phyloP scores from a whole-genome alignment of 1,139 yeast species.

The Nakaseomyces nivariensis region DNA sequence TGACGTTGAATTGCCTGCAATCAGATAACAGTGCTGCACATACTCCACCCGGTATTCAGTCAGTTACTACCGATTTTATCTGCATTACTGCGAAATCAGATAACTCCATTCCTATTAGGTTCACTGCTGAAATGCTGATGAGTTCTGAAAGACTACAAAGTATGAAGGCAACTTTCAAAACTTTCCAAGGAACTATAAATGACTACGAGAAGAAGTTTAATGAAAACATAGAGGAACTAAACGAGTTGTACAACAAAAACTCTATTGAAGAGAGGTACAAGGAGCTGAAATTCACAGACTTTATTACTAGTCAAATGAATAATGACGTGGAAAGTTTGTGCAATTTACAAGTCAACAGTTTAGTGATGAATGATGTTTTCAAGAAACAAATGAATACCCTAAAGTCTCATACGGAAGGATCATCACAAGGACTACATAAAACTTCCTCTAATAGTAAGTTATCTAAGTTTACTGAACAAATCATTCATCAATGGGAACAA shows the following conservation, averaged over 20 bases:
- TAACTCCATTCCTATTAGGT: conserved; percentile 27
- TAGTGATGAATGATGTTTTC: conserved; percentile 15
- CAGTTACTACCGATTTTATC: conserved; percentile 17
- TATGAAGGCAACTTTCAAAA: conserved; percentile 9
- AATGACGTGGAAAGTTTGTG: conserved; percentile 21
- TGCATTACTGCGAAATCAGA: conserved; percentile 25
- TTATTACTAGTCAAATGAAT: conserved; percentile 13
- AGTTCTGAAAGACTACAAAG: conserved; percentile 11
- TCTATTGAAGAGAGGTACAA: conserved; percentile 9
- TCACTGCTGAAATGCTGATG: conserved; percentile 22
- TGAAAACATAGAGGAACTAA: conserved; percentile 10
- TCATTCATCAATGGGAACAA: conserved; percentile 11
- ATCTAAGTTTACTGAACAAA: conserved; percentile 11
- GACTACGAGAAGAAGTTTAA: conserved; percentile 11
- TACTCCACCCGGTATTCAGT: conserved; percentile 20
- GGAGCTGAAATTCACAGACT: conserved; percentile 17
- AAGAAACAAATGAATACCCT: conserved; percentile 18
- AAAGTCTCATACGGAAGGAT: conserved; percentile 6
- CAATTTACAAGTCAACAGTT: conserved; percentile 12
- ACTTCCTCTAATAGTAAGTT: conserved; percentile 5
- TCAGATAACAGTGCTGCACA: conserved; percentile 17
- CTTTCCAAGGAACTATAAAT: conserved; percentile 9
- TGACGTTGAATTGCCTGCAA: conserved; percentile 23
- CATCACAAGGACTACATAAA: neutral
- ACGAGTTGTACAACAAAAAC: conserved; percentile 12